Percentiles rank a stretch among this genome's conserved stretches.
phyloP scores from a whole-genome alignment of 176 grass and related monocot genomes.

The Dactylis glomerata region DNA sequence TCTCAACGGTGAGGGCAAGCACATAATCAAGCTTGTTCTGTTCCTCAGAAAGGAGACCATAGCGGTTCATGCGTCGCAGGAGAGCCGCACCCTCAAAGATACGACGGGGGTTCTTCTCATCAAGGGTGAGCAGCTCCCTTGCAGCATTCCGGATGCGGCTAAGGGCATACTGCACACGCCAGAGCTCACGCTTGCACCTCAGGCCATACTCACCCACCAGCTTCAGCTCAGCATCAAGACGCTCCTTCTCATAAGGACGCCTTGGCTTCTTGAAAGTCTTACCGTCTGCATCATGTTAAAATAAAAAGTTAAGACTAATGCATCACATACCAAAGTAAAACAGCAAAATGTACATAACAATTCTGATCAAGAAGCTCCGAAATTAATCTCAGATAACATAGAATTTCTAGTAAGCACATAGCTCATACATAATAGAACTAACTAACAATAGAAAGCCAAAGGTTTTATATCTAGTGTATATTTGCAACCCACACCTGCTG shows the following conservation, averaged over 20 bases:
- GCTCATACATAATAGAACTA: not conserved
- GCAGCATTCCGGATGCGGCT: conserved; percentile 14
- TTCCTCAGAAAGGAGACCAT: not conserved
- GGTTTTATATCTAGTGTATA: not conserved
- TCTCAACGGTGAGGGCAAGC: not conserved
- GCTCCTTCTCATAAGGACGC: not conserved
- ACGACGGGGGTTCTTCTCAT: conserved; percentile 8
- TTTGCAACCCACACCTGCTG: not conserved
- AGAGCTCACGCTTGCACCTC: conserved; percentile 10
- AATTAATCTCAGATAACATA: not conserved
- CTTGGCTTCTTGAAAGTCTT: not conserved
- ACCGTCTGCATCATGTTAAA: not conserved
- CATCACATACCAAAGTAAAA: not conserved
- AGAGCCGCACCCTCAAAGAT: conserved; percentile 7
- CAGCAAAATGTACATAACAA: not conserved
- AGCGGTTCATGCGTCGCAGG: conserved; percentile 15
- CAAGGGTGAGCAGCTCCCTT: conserved; percentile 16
- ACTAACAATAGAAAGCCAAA: not conserved
- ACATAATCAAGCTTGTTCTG: conserved; percentile 8
- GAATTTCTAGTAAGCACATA: not conserved
- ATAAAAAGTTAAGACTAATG: not conserved
- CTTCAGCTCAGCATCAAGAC: not conserved
- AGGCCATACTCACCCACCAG: not conserved
- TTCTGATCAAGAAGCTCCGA: not conserved
- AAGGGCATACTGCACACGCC: not conserved